These are phyloP conservation scores for Yarrowia yakushimensis DNA, from an alignment of 805 yeast species.

Conservation along the genomic window DNA sequence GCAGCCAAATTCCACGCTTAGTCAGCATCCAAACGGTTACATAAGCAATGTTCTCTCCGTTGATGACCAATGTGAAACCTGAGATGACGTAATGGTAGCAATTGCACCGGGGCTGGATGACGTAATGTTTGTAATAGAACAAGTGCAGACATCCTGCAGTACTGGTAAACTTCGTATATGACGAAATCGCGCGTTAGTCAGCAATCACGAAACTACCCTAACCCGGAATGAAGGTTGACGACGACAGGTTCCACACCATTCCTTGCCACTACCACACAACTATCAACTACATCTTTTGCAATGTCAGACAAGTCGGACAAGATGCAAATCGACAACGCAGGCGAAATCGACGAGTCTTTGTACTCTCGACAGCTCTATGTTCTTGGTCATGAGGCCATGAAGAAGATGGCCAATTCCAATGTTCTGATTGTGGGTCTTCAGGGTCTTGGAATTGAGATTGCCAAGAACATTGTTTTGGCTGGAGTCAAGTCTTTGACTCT, in stretches of 20 bases:
- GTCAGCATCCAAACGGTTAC: too few species aligned
- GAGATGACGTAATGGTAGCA: too few species aligned
- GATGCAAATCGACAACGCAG: slow-evolving; percentile 37
- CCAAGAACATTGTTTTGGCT: slow-evolving; percentile 93
- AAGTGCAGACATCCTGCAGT: too few species aligned
- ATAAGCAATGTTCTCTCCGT: too few species aligned
- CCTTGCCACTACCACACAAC: neutral
- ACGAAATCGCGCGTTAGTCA: too few species aligned
- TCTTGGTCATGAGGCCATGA: slow-evolving; percentile 96
- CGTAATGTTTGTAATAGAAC: too few species aligned
- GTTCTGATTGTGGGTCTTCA: slow-evolving; percentile 87
- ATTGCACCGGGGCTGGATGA: too few species aligned
- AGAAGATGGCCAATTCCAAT: slow-evolving; percentile 89
- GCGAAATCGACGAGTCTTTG: slow-evolving; percentile 80
- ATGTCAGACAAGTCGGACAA: slow-evolving; percentile 22
- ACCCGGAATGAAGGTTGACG: neutral
- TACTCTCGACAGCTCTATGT: slow-evolving; percentile 96
- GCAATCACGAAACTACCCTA: too few species aligned
- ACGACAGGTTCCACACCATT: neutral
- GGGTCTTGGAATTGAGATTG: slow-evolving; percentile 94
- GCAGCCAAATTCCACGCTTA: too few species aligned
- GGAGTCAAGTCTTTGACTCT: slow-evolving; percentile 90
- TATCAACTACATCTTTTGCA: neutral
- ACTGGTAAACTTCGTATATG: too few species aligned
- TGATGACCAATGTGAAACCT: too few species aligned